Percentiles rank a stretch among this genome's conserved stretches.
Evolutionary conservation across 306 rosid genomes (phyloP).

Genomic region (Dryas octopetala): DNA sequence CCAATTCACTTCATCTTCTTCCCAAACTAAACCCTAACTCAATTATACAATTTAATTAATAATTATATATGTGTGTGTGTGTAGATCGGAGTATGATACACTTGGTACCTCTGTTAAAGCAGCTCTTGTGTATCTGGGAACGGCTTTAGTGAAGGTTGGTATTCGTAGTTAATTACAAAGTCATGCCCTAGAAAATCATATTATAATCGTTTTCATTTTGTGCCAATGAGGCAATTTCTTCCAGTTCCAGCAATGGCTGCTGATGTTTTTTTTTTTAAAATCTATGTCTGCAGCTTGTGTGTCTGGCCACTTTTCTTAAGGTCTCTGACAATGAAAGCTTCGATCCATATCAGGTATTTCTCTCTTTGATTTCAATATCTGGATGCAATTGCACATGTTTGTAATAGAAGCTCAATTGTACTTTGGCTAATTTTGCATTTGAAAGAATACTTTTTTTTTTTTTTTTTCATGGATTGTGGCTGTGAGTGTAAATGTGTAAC

Average conservation of each 20-base stretch:
- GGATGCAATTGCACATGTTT: background rate
- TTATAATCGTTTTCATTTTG: background rate
- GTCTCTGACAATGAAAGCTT: slow-evolving; percentile 93
- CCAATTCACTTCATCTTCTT: background rate
- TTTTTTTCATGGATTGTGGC: background rate
- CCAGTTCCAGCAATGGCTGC: slow-evolving; percentile 10
- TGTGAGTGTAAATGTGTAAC: slow-evolving; percentile 4
- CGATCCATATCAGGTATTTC: slow-evolving; percentile 90
- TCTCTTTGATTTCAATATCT: slow-evolving; percentile 3
- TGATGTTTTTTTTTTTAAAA: slow-evolving; percentile 14
- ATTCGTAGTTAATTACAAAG: background rate
- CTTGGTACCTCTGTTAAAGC: slow-evolving; percentile 92
- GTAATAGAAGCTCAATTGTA: background rate
- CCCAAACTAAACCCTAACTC: slow-evolving; percentile 18
- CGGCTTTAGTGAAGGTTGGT: slow-evolving; percentile 87
- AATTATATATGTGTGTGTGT: background rate
- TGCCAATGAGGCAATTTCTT: background rate
- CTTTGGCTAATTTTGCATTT: background rate
- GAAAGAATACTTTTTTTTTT: background rate
- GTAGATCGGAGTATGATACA: slow-evolving; percentile 97
- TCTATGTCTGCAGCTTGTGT: slow-evolving; percentile 73
- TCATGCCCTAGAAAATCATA: background rate
- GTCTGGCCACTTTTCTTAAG: slow-evolving; percentile 93
- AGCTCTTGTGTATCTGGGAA: slow-evolving; percentile 88
- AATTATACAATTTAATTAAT: background rate